Evolutionary conservation across 495 filamentous ascomycete species (phyloP).

Genomic region (Ascobolus immersus): DNA sequence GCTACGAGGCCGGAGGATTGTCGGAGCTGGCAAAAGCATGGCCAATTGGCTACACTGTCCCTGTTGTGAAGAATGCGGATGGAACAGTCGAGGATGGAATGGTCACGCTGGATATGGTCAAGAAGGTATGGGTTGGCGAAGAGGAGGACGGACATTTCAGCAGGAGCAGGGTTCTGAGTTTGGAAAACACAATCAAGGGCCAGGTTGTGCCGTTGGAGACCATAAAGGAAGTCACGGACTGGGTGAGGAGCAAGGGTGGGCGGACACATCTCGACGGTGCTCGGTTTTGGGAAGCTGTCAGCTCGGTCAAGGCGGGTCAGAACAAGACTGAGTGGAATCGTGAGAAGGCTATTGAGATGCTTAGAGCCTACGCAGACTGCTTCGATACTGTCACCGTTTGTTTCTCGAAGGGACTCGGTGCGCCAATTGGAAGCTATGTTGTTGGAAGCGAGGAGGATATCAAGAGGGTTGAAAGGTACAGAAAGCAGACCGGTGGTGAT

Average conservation of each 20-base stretch:
- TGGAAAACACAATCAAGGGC: slow-evolving; percentile 69
- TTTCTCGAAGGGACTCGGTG: slow-evolving; percentile 74
- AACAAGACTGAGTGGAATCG: not conserved
- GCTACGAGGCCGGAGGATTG: slow-evolving; percentile 49
- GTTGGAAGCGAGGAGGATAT: slow-evolving; percentile 40
- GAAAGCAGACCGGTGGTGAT: slow-evolving; percentile 69
- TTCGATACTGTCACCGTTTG: slow-evolving; percentile 68
- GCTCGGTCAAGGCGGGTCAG: slow-evolving; percentile 27
- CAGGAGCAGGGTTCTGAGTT: slow-evolving; percentile 52
- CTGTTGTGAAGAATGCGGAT: no score
- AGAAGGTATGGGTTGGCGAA: no score
- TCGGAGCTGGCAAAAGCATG: no score
- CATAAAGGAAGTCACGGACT: slow-evolving; percentile 36
- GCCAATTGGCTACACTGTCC: no score
- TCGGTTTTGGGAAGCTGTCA: slow-evolving; percentile 53
- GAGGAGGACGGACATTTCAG: slow-evolving; percentile 35
- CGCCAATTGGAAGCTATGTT: slow-evolving; percentile 62
- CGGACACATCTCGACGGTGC: slow-evolving; percentile 69
- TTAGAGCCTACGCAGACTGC: slow-evolving; percentile 40
- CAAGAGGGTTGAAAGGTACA: slow-evolving; percentile 42
- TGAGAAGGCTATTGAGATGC: not conserved
- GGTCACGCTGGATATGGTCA: slow-evolving; percentile 56
- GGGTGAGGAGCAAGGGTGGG: slow-evolving; percentile 39
- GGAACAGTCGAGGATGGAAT: no score
- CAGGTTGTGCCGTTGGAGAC: slow-evolving; percentile 52